Conservation (phyloP, 2,329 filamentous ascomycete genomes). For the Colletotrichum sidae region DNA sequence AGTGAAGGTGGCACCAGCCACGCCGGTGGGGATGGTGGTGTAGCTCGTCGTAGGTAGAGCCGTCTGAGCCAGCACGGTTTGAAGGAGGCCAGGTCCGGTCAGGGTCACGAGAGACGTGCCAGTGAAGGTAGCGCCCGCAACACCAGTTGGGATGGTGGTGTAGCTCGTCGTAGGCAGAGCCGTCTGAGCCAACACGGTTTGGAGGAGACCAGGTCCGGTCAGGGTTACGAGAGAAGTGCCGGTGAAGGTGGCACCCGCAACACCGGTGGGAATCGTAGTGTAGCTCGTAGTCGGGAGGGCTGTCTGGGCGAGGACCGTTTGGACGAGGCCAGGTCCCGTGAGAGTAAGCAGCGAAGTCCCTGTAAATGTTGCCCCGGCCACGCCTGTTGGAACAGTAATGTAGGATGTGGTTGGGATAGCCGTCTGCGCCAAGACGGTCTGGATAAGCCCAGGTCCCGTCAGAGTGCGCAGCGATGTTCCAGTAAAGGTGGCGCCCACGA, state of each 20-base stretch:
- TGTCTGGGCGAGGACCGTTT: background rate
- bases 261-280: background rate
- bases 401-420: background rate
- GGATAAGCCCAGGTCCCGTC: background rate
- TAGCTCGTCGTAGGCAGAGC: background rate
- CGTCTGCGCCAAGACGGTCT: background rate
- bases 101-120: background rate
- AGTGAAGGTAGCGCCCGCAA: background rate
- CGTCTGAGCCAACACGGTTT: constrained; percentile 3
- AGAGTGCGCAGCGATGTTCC: constrained; percentile 4
- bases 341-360: background rate
- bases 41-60: constrained; percentile 4
- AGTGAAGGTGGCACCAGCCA: constrained; percentile 3
- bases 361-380: background rate
- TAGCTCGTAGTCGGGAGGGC: background rate
- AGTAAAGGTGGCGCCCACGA: background rate
- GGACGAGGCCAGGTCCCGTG: background rate
- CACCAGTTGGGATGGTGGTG: background rate
- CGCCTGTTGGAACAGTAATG: background rate
- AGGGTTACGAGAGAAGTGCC: constrained; percentile 2
- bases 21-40: background rate
- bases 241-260: background rate
- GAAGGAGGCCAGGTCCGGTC: background rate
- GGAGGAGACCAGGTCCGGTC: background rate
- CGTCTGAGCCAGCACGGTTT: constrained; percentile 5